Evolutionary conservation across 345 rosid species (phyloP).

Genomic region (Rhodamnia rubescens): DNA sequence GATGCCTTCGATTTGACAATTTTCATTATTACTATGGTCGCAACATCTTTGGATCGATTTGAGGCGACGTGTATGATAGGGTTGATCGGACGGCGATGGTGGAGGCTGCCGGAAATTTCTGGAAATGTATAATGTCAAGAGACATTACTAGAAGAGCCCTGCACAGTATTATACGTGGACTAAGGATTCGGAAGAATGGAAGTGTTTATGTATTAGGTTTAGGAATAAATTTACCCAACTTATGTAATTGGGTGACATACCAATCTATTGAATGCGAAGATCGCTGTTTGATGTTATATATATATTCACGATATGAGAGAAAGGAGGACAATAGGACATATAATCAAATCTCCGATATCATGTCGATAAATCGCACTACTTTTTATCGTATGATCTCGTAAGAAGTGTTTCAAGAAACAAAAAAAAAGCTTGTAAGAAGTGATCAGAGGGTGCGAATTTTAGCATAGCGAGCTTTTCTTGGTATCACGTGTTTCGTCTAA

Average conservation of each 20-base stretch:
- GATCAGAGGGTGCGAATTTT: background rate
- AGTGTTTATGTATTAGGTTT: background rate
- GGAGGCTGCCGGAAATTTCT: background rate
- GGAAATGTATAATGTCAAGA: background rate
- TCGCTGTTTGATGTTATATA: background rate
- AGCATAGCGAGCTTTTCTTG: background rate
- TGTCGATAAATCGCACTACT: fast-evolving
- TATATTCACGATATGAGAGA: no score
- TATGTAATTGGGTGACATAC: background rate
- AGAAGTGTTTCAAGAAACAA: background rate
- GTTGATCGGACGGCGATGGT: background rate
- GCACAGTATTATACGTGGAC: background rate
- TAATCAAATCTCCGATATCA: background rate
- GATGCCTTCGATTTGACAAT: background rate
- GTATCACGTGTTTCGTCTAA: background rate
- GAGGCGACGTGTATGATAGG: background rate
- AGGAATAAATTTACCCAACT: background rate
- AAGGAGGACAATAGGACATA: background rate
- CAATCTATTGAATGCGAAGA: background rate
- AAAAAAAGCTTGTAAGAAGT: background rate
- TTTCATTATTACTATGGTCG: background rate
- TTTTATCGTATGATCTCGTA: background rate
- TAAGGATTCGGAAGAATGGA: background rate
- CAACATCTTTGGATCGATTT: background rate
- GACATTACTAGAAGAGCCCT: background rate